Evolutionary conservation across 768 basidiomycete species (phyloP).

Genomic region (Tylopilus rubrobrunneus): DNA sequence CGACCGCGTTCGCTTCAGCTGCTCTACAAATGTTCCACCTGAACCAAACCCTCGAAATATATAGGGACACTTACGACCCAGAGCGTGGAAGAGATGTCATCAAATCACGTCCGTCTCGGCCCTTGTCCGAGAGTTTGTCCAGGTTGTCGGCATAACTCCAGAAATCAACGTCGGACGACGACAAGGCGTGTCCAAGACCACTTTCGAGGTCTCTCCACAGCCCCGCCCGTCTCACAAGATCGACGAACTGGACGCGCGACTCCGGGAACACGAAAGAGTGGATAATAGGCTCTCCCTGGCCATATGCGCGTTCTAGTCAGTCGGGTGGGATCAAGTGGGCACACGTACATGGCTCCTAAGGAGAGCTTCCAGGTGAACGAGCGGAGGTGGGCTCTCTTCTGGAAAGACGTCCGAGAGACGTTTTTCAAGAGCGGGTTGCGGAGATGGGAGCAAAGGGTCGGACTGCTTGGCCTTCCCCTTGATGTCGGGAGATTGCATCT

Average conservation of each 20-base stretch:
- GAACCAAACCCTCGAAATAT: background rate
- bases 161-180: conserved; percentile 52
- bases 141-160: conserved; percentile 55
- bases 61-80: background rate
- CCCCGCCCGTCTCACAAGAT: conserved; percentile 47
- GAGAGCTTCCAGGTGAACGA: conserved; percentile 46
- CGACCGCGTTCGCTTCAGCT: no score
- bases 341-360: conserved; percentile 58
- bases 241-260: conserved; percentile 64
- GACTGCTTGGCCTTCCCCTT: conserved; percentile 44
- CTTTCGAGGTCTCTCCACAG: conserved; percentile 32
- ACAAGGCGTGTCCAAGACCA: conserved; percentile 24
- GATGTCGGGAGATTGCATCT: conserved; percentile 4
- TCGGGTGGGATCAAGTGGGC: background rate
- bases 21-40: background rate
- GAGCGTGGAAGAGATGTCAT: background rate
- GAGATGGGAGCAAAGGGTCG: conserved; percentile 22
- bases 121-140: background rate
- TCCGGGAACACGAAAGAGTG: conserved; percentile 68
- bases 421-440: conserved; percentile 4
- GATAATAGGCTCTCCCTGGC: conserved; percentile 54
- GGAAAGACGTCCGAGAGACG: conserved; percentile 10
- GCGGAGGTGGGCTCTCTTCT: conserved; percentile 24
- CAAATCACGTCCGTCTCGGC: background rate
- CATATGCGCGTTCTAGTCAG: conserved; percentile 8